Evolutionary conservation across 352 stramenopile genomes (phyloP), one percentile per base, ranked within the genome.

Genomic region (Pythium brassicae): DNA sequence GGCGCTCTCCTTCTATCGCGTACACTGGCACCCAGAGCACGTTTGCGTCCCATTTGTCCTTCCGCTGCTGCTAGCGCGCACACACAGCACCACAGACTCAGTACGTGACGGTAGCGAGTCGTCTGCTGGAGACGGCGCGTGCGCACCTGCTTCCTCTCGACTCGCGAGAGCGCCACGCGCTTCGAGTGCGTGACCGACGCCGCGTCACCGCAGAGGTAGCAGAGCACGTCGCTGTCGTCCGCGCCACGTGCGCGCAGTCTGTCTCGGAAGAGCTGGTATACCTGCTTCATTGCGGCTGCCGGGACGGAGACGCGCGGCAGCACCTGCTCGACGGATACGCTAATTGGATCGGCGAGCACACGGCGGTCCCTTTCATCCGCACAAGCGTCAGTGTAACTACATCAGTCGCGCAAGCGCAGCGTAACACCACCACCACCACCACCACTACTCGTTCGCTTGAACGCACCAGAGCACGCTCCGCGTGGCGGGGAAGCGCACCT

Each of bases 401-500:
- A 11, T 37, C 32, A 37, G 32, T 37, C 32, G 32, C 32, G 8
- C n/a, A n/a, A n/a, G n/a, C 9, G 8, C 32, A 37, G 32, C 32
- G 32, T 37, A n/a, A 32, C 29, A 19, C 14, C 45, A 51, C 6
- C 22, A 32, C 43, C 29, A 19, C 14, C 45, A 51, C 6, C 22
- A 32, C 43, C n/a, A 48, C 8, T 15, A 32, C 43, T 11, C 43
- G 19, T 20, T n/a, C 14, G 20, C 15, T 19, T 19, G 1, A 10
- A 55, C 72, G 23, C 57, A 87, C 79, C 82, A 92, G 4, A 92
- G 57, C 27, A 92, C 78, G 2, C 70, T 76, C 4, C 79, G 72
- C 1, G 82, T 92, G 4, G 59, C 55, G 34, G 82, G 82, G 54
- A 92, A 92, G 56, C 89, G 68, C 35, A 92, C 72, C 29, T 78